Evolutionary conservation across 2,329 filamentous ascomycete genomes (phyloP), one percentile per base, ranked within the genome.

Genomic region (Colletotrichum higginsianum): DNA sequence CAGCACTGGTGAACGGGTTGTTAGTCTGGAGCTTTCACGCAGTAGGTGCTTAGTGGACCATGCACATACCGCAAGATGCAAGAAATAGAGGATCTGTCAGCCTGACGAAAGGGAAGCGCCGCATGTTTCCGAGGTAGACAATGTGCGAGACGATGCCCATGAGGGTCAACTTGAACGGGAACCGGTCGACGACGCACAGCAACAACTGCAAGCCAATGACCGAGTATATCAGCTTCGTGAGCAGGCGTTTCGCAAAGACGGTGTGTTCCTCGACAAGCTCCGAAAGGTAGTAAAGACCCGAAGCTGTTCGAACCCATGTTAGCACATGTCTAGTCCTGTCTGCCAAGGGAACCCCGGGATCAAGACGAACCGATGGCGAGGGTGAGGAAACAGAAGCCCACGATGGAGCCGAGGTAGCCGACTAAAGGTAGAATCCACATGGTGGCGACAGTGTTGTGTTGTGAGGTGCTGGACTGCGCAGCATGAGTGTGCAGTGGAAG

Each of bases 251-350:
- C 15, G 95, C 93, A 74, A 97, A 84, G 13, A 98, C 96, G 4
- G 96, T 98, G 80, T 99, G 96, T 82, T 99, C 96, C 84, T 99
- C 96, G 73, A 99, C 96, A 16, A 98, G 91, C 82, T 99, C 96
- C 30, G 96, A 98, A 65, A 99, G 92, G 82, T 99, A 99, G 85
- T 99, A 99, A 35, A 99, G 91, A 47, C 96, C 96, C n/a, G 95
- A 98, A 49, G 96, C 96, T 94, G 78, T 58, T 12, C 47, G 47
- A 38, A 30, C 11, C 18, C 40, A 42, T 47, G 49, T 68, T 56
- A 73, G 52, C n/a, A 21, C n/a, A 8, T 0, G 26, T 26, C 2
- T 13, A 35, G 26, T 23, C 26, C 3, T 15, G 16, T 5, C 5
- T 56, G 38, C 61, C 61, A 53, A 67, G 53, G 65, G 66, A 74